phyloP scores from a whole-genome alignment of 2,329 filamentous ascomycete species.

The Fusarium tricinctum region DNA sequence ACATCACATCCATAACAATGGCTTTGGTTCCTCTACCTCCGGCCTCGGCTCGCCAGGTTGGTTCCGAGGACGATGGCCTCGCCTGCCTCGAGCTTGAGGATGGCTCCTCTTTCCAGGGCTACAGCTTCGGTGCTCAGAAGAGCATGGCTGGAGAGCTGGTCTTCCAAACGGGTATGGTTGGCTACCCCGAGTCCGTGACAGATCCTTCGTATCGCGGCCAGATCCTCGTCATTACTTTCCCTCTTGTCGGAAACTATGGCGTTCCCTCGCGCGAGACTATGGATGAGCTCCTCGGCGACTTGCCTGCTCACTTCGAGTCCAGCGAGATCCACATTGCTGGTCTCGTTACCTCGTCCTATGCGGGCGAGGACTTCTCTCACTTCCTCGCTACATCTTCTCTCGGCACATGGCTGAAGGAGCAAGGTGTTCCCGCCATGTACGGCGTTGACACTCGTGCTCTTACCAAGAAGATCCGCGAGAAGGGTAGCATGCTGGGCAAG shows the following conservation, averaged over 20 bases:
- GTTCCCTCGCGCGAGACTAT: conserved; percentile 88
- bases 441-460: conserved; percentile 93
- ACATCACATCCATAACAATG: conserved; percentile 50
- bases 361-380: conserved; percentile 95
- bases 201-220: conserved; percentile 91
- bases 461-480: conserved; percentile 92
- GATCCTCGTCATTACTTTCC: conserved; percentile 96
- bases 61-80: conserved; percentile 69
- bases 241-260: conserved; percentile 96
- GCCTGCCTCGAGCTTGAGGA: conserved; percentile 94
- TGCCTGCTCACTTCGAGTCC: conserved; percentile 94
- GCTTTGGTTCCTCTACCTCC: conserved; percentile 61
- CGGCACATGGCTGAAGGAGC: conserved; percentile 95
- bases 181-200: conserved; percentile 94
- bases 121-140: conserved; percentile 96
- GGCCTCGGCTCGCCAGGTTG: conserved; percentile 71
- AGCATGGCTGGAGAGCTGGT: conserved; percentile 97
- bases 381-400: conserved; percentile 91
- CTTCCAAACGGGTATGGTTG: conserved; percentile 99
- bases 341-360: conserved; percentile 90
- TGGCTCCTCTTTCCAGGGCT: conserved; percentile 90
- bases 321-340: conserved; percentile 93
- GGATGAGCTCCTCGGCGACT: conserved; percentile 85
- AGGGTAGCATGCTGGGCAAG: conserved; percentile 96
- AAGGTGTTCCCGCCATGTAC: conserved; percentile 93